Conservation (phyloP, 805 yeast species). For the Saccharomycopsis sp. region DNA sequence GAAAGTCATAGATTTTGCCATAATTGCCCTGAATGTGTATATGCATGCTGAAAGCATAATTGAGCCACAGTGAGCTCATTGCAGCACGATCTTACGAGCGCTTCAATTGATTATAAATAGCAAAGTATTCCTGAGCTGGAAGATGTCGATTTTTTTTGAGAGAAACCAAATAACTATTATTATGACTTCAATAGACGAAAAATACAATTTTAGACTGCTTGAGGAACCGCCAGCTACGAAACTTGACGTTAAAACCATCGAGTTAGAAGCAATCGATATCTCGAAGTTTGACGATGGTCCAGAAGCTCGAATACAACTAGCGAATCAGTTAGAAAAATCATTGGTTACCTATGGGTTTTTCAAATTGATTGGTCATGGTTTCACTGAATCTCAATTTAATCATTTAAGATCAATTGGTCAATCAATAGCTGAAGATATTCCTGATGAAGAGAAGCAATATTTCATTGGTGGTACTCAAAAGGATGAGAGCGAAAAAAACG, state of each 20-base stretch:
- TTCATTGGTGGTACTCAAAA: constrained; percentile 35
- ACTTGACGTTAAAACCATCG: constrained; percentile 25
- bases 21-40: too few species aligned
- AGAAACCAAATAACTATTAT: too few species aligned
- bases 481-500: constrained; percentile 25
- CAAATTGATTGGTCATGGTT: constrained; percentile 37
- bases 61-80: too few species aligned
- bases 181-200: constrained; percentile 8
- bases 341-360: constrained; percentile 39
- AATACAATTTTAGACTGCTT: constrained; percentile 31
- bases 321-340: constrained; percentile 34
- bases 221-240: constrained; percentile 25
- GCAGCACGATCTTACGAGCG: too few species aligned
- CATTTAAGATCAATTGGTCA: constrained; percentile 34
- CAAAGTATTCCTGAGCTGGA: too few species aligned
- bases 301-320: constrained; percentile 31
- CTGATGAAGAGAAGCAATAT: constrained; percentile 32
- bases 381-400: constrained; percentile 29
- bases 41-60: too few species aligned
- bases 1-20: too few species aligned
- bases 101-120: too few species aligned
- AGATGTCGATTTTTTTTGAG: too few species aligned
- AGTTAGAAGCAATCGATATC: constrained; percentile 29
- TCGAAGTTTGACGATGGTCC: constrained; percentile 32
- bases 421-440: constrained; percentile 34